Evolutionary conservation across 1,139 yeast genomes (phyloP).

Genomic region (Blastobotrys persicus): DNA sequence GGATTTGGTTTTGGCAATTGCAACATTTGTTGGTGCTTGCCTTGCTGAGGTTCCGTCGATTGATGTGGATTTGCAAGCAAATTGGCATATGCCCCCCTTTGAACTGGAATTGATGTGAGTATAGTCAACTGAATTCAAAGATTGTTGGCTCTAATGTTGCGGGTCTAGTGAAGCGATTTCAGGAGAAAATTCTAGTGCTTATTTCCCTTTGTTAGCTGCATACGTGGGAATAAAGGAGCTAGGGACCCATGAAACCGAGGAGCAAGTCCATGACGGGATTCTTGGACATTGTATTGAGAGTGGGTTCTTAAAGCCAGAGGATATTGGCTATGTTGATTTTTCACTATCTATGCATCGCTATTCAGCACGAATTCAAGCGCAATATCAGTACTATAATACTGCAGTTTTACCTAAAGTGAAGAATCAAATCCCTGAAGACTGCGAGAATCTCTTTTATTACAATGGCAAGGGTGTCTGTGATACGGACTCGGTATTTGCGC

Average conservation of each 20-base stretch:
- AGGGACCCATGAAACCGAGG: conserved; percentile 37
- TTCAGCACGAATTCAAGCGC: conserved; percentile 64
- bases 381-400: conserved; percentile 51
- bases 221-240: conserved; percentile 34
- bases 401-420: conserved; percentile 33
- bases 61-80: conserved; percentile 30
- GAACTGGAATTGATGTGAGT: conserved; percentile 47
- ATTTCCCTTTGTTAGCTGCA: conserved; percentile 46
- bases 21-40: background rate
- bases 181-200: conserved; percentile 49
- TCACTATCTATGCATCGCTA: conserved; percentile 52
- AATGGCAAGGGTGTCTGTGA: conserved; percentile 58
- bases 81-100: conserved; percentile 43
- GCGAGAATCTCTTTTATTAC: conserved; percentile 51
- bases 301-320: conserved; percentile 24
- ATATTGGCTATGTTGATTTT: conserved; percentile 46
- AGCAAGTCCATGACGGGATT: conserved; percentile 42
- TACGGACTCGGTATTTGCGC: conserved; percentile 65
- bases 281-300: conserved; percentile 35
- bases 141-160: conserved; percentile 2
- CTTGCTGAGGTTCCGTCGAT: conserved; percentile 11
- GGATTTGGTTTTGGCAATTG: background rate
- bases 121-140: too few species aligned
- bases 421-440: conserved; percentile 30
- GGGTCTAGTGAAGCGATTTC: conserved; percentile 50